Conservation (phyloP, 2,329 filamentous ascomycete species). For the Boeremia exigua region DNA sequence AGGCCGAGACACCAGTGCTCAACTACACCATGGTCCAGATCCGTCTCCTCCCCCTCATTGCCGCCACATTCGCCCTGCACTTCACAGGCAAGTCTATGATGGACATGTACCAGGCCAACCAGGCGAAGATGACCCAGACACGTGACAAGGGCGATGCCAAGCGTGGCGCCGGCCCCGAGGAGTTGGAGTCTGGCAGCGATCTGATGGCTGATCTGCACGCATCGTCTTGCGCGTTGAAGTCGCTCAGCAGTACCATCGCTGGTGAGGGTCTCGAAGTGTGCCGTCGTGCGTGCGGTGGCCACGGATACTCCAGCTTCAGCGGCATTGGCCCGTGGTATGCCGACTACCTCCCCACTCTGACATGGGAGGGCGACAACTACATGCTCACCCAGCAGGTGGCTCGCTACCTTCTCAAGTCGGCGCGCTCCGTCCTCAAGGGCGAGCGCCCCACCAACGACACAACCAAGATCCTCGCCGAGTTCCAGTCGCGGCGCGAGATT, state of each 20-base stretch:
- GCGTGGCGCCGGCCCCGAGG: constrained; percentile 70
- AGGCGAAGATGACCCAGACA: constrained; percentile 66
- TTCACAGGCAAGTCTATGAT: constrained; percentile 82
- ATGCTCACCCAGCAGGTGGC: constrained; percentile 83
- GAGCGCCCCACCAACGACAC: constrained; percentile 72
- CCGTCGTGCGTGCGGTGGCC: constrained; percentile 76
- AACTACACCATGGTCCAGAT: constrained; percentile 85
- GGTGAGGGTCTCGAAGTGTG: constrained; percentile 78
- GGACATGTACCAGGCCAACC: constrained; percentile 73
- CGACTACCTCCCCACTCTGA: constrained; percentile 74
- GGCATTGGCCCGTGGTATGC: constrained; percentile 79
- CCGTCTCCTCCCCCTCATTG: constrained; percentile 73
- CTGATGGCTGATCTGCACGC: constrained; percentile 76
- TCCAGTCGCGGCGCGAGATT: constrained; percentile 69
- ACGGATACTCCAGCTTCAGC: constrained; percentile 76
- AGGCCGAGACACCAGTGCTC: constrained; percentile 75
- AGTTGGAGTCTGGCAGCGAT: constrained; percentile 69
- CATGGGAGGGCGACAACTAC: constrained; percentile 82
- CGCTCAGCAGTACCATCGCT: constrained; percentile 72
- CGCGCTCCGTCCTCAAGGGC: constrained; percentile 70
- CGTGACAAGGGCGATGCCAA: constrained; percentile 29
- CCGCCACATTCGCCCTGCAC: constrained; percentile 77
- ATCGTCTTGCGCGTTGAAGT: constrained; percentile 78
- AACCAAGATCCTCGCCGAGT: constrained; percentile 68
- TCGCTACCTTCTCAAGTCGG: constrained; percentile 77